phyloP scores from a whole-genome alignment of 495 filamentous ascomycete genomes.

The Talaromyces trachyspermus region DNA sequence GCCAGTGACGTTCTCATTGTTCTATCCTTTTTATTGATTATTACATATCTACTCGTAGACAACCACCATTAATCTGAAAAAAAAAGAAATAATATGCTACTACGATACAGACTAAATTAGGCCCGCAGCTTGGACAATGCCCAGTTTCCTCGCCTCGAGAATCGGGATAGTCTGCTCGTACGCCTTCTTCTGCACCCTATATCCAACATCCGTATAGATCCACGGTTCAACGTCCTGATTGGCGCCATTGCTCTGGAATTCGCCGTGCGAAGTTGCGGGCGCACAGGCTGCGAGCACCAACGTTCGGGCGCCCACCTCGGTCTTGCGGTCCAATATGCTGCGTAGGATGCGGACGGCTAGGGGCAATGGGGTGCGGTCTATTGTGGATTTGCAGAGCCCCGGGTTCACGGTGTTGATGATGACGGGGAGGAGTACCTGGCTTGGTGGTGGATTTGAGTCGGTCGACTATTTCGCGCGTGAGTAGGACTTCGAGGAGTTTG shows the following conservation, averaged over 20 bases:
- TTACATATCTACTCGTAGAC: too few relatives aligned
- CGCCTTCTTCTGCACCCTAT: not conserved
- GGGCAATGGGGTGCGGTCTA: constrained; percentile 1
- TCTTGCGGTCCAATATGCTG: constrained; percentile 9
- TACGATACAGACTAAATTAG: too few relatives aligned
- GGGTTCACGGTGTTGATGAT: constrained; percentile 15
- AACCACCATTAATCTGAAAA: too few relatives aligned
- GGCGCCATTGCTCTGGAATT: constrained; percentile 1
- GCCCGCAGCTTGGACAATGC: too few relatives aligned
- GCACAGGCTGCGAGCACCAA: constrained; percentile 25
- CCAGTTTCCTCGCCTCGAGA: constrained; percentile 1
- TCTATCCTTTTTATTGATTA: too few relatives aligned
- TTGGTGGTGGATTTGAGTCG: not conserved
- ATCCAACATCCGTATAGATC: constrained; percentile 1
- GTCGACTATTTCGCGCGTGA: constrained; percentile 16
- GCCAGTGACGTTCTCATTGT: too few relatives aligned
- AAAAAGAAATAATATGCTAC: too few relatives aligned
- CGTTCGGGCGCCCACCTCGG: constrained; percentile 37
- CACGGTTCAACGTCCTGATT: constrained; percentile 1
- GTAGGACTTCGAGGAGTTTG: constrained; percentile 24
- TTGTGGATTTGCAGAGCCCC: constrained; percentile 8
- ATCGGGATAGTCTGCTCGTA: constrained; percentile 1
- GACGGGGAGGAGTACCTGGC: constrained; percentile 6
- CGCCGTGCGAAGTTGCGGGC: not conserved
- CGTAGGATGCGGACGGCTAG: constrained; percentile 2